Base-by-base conservation (phyloP, 495 filamentous ascomycete genomes). In the Penicillium canescens region DNA sequence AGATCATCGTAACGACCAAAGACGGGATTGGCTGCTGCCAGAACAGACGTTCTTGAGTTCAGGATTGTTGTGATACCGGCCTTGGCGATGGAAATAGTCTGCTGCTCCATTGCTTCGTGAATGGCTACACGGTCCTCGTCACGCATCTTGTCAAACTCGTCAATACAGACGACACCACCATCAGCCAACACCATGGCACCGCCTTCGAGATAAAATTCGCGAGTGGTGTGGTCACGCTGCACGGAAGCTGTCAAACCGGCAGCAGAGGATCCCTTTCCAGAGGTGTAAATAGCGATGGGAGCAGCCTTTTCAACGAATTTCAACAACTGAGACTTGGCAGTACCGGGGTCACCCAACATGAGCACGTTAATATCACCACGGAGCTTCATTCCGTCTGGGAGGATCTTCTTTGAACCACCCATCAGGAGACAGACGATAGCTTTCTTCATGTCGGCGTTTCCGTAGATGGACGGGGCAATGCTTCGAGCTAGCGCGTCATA, bases 61-160 rank as follows among this genome's bases (percentile, higher is more conserved):
- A 99, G 82, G 55, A 99, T 98, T 2, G 95, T 99, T 13, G 95
- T 99, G 62, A 99, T 98, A 63, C 95, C 95, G 4, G 95, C 95
- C 72, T 99, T 99, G 57, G 95, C 95, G 62, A 99, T 98, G 9
- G 95, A 99, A 52, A 99, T 99, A 6, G 95, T 99, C 72, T 99
- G 95, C 72, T 99, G 95, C 65, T 99, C 95, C 95, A 99, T 99
- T 52, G 95, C 95, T 82, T 99, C 95, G 79, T 99, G 95, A 70
- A 99, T 99, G 8, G 95, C 95, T 18, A 99, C 95, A 57, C 95
- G 84, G 59, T 99, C 95, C 70, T 99, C 95, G 70, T 99, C 95
- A 52, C 95, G 83, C 95, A 99, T 99, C 78, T 99, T 99, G 76
- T 99, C 95, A 69, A 99, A 99, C 71, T 99, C 95, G 67, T 99